Evolutionary conservation across 257 asterid genomes (phyloP).

Genomic region (Solanum okadae): DNA sequence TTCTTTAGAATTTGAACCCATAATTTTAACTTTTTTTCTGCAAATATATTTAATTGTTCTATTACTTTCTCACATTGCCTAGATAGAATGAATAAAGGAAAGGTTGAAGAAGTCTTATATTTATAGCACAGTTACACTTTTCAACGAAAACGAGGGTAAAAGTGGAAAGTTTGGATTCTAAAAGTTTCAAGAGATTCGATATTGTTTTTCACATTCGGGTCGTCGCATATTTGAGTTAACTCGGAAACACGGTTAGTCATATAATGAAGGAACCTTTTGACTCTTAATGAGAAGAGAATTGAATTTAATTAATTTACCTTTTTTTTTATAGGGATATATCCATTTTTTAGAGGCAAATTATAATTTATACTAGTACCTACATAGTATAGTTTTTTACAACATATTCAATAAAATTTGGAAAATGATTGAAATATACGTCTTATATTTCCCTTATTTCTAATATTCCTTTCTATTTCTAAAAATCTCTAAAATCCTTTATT

Average conservation of each 20-base stretch:
- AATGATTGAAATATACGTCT: too few relatives aligned
- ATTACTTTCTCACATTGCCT: neutral
- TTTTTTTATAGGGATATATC: too few relatives aligned
- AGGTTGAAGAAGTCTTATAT: constrained; percentile 1
- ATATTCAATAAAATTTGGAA: too few relatives aligned
- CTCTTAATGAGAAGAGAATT: neutral
- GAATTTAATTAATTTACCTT: neutral
- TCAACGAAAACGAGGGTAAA: constrained; percentile 13
- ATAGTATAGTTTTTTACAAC: neutral
- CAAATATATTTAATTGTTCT: neutral
- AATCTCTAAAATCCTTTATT: too few relatives aligned
- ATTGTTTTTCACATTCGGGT: constrained; percentile 26
- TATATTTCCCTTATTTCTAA: too few relatives aligned
- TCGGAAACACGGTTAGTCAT: neutral
- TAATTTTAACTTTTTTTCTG: neutral
- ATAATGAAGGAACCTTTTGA: neutral
- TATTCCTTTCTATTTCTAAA: too few relatives aligned
- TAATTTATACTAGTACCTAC: too few relatives aligned
- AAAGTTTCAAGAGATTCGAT: constrained; percentile 16
- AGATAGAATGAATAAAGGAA: constrained; percentile 3
- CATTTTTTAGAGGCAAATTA: neutral
- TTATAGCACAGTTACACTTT: constrained; percentile 13
- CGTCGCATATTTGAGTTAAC: constrained; percentile 26
- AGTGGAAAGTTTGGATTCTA: neutral
- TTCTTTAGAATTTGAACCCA: constrained; percentile 28